Base-by-base conservation (phyloP, 208 protist species). In the Leishmania amazonensis region DNA sequence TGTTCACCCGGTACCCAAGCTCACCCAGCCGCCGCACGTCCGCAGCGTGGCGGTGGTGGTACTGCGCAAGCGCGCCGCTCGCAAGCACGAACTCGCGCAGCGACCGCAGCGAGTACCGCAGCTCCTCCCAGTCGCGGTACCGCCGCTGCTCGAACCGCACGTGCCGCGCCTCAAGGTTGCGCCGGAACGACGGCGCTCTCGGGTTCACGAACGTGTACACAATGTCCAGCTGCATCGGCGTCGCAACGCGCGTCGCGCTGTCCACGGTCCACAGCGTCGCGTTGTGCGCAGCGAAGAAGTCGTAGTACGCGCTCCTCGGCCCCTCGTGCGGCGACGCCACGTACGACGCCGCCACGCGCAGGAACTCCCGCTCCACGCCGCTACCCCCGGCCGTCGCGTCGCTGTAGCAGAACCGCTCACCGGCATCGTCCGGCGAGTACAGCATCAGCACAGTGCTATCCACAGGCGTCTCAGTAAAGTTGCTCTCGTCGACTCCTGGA, bases 121-220 rank as follows among this genome's bases (percentile, higher is more conserved):
- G 88, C 88, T 93, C 87, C 57, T 89, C 86, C 88, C 87, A 93
- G 85, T 93, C 87, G 53, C 80, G 77, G 75, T 85, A 91, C 54
- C 86, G 86, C 60, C 68, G 51, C 21, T 67, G 57, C 76, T 81
- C 76, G 57, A 77, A 79, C 2, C 72, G 77, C 58, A 91, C 68
- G 31, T 70, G 58, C 24, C 88, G 85, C 67, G 70, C 75, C 53
- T 78, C 62, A 67, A 88, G 72, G n/a, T 89, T 57, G 19, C 64
- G 42, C 67, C 54, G 31, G 62, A 91, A 90, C 28, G 75, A 89
- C 58, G 89, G 74, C 24, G 86, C 82, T 5, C 71, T 79, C 24
- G 84, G 81, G 74, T 93, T 91, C 81, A 93, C 89, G 74, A 90
- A 90, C 31, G 87, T 93, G 81, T 90, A 91, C 72, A 93, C 86